These are phyloP conservation scores for Haplosporangium sp. DNA, from an alignment of 371 early-diverging fungal genomes.

Conservation along the genomic window DNA sequence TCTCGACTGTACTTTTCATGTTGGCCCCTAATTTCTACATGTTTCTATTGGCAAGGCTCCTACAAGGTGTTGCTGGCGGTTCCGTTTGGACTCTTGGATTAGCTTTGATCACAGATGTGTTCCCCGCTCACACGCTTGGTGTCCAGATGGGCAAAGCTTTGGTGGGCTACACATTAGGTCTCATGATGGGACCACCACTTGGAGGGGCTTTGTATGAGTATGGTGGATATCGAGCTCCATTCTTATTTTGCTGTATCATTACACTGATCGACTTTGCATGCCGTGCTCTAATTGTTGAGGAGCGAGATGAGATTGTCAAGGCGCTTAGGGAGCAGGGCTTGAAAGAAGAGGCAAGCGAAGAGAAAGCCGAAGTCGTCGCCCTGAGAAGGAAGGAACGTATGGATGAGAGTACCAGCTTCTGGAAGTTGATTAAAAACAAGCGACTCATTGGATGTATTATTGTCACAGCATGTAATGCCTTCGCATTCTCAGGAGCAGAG, in stretches of 20 bases:
- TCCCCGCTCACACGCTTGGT: slow-evolving; percentile 66
- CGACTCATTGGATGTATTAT: slow-evolving; percentile 40
- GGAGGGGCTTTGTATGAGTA: slow-evolving; percentile 70
- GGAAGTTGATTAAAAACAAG: slow-evolving; percentile 43
- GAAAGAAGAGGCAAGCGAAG: slow-evolving; percentile 37
- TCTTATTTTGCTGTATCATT: slow-evolving; percentile 75
- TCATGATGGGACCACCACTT: slow-evolving; percentile 69
- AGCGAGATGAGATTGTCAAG: slow-evolving; percentile 55
- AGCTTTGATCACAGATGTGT: slow-evolving; percentile 71
- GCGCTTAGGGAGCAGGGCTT: slow-evolving; percentile 29
- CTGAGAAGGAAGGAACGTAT: slow-evolving; percentile 21
- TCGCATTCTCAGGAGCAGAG: slow-evolving; percentile 55
- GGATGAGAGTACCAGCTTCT: slow-evolving; percentile 30
- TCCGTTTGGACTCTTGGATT: slow-evolving; percentile 73
- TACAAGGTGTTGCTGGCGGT: slow-evolving; percentile 72
- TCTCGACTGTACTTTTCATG: slow-evolving; percentile 73
- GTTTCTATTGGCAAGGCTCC: slow-evolving; percentile 69
- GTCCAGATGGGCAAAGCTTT: slow-evolving; percentile 71
- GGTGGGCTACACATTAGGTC: slow-evolving; percentile 70
- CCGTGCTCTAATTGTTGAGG: slow-evolving; percentile 64
- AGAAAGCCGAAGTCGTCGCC: slow-evolving; percentile 31
- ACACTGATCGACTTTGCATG: slow-evolving; percentile 69
- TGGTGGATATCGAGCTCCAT: slow-evolving; percentile 76
- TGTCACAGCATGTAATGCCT: slow-evolving; percentile 46
- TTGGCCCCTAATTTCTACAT: slow-evolving; percentile 64